These are phyloP conservation scores for Neurospora sp. DNA, from an alignment of 495 filamentous ascomycete species.

Conservation along the genomic window DNA sequence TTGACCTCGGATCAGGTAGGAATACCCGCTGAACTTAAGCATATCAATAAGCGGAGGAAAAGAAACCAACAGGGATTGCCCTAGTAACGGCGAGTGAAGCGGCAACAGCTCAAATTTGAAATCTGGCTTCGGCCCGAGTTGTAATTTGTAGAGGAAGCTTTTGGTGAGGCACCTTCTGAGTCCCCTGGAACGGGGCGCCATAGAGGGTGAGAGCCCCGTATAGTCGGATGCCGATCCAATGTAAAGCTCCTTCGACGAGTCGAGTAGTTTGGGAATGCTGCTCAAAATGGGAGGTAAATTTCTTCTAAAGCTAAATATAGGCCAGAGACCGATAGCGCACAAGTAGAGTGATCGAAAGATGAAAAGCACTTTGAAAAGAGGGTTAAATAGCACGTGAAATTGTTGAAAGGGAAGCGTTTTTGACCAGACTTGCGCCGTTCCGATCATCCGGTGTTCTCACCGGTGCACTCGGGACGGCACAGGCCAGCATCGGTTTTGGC, in stretches of 20 bases:
- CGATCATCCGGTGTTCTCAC: conserved; percentile 46
- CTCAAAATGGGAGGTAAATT: not conserved
- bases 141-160: no score
- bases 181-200: no score
- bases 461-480: conserved; percentile 42
- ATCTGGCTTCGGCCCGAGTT: no score
- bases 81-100: no score
- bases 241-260: not conserved
- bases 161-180: no score
- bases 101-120: no score
- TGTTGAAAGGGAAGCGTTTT: conserved; percentile 66
- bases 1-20: no score
- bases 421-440: conserved; percentile 46
- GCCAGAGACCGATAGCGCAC: conserved; percentile 63
- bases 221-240: conserved; percentile 25
- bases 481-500: conserved; percentile 54
- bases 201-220: conserved; percentile 55
- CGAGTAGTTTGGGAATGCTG: not conserved
- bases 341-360: conserved; percentile 67
- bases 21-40: no score
- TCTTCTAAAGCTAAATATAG: conserved; percentile 54
- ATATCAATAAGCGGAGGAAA: no score
- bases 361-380: conserved; percentile 66
- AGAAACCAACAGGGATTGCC: no score
- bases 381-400: conserved; percentile 68